These are phyloP conservation scores for Pseudocercospora eumusae DNA, from an alignment of 2,329 filamentous ascomycete genomes.

Conservation along the genomic window DNA sequence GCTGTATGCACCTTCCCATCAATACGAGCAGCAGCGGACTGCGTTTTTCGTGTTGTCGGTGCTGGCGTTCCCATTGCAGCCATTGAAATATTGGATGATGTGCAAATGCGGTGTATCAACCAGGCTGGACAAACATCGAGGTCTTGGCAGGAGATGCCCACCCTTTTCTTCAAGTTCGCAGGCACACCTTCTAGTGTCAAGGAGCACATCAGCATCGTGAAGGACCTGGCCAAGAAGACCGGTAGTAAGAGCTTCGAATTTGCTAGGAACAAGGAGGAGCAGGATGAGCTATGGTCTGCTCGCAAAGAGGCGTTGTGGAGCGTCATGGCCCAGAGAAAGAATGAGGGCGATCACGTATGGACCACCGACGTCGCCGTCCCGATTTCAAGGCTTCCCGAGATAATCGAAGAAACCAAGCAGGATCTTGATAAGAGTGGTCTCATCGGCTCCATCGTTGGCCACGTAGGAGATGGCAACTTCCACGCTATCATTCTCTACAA, in stretches of 20 bases:
- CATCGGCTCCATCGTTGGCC: conserved; percentile 67
- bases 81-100: conserved; percentile 89
- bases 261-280: conserved; percentile 64
- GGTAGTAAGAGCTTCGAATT: conserved; percentile 71
- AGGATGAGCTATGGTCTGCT: conserved; percentile 71
- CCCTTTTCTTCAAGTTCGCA: conserved; percentile 74
- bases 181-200: conserved; percentile 69
- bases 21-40: conserved; percentile 72
- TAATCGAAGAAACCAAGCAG: conserved; percentile 74
- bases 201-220: conserved; percentile 72
- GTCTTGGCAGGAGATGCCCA: conserved; percentile 68
- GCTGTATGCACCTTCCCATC: conserved; percentile 68
- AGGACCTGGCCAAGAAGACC: conserved; percentile 58
- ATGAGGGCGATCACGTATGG: conserved; percentile 67
- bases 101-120: conserved; percentile 79
- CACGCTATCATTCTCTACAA: conserved; percentile 68
- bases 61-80: conserved; percentile 82
- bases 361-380: conserved; percentile 81
- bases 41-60: conserved; percentile 76
- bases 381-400: conserved; percentile 68
- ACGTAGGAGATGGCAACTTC: conserved; percentile 75
- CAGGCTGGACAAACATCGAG: conserved; percentile 64
- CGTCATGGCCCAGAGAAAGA: conserved; percentile 64
- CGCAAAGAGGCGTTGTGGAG: conserved; percentile 75
- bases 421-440: conserved; percentile 65